Percentiles rank a stretch among this genome's conserved stretches.
phyloP scores from a whole-genome alignment of 202 grass and related monocot genomes.

The Schoenoplectus tabernaemontani region DNA sequence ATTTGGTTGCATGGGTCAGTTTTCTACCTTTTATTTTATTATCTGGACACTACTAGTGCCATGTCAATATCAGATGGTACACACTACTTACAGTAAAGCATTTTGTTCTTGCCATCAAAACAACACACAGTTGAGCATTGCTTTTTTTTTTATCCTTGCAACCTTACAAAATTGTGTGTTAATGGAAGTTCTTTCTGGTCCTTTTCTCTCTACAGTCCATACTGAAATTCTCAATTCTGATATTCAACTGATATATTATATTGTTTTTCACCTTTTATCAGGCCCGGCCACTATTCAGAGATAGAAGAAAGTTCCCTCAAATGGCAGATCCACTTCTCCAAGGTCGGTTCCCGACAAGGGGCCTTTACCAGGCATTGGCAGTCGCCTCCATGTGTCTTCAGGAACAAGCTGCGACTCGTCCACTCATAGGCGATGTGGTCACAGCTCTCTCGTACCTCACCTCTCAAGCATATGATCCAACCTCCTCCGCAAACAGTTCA shows the following conservation, averaged over 20 bases:
- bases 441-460: constrained; percentile 76
- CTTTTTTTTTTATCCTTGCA: not conserved
- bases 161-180: not conserved
- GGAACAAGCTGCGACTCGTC: constrained; percentile 59
- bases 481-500: constrained; percentile 28
- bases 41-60: not conserved
- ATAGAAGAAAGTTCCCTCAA: constrained; percentile 70
- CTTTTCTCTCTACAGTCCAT: not conserved
- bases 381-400: constrained; percentile 89
- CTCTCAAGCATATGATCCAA: constrained; percentile 62
- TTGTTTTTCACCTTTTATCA: constrained; percentile 23
- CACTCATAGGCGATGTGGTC: constrained; percentile 81
- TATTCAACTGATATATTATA: not conserved
- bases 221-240: not conserved
- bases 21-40: constrained; percentile 23
- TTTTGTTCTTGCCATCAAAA: not conserved
- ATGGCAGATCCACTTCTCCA: constrained; percentile 66
- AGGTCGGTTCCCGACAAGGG: constrained; percentile 66
- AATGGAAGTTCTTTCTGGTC: not conserved
- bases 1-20: constrained; percentile 93
- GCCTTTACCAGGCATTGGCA: constrained; percentile 78
- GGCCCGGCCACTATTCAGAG: constrained; percentile 83
- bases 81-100: not conserved
- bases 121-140: not conserved
- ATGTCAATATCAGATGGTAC: not conserved